A percentile compares a stretch with the other conserved stretches of the same genome.
Evolutionary conservation across 139 green algal genomes (phyloP).

Genomic region (Closterium sp.): DNA sequence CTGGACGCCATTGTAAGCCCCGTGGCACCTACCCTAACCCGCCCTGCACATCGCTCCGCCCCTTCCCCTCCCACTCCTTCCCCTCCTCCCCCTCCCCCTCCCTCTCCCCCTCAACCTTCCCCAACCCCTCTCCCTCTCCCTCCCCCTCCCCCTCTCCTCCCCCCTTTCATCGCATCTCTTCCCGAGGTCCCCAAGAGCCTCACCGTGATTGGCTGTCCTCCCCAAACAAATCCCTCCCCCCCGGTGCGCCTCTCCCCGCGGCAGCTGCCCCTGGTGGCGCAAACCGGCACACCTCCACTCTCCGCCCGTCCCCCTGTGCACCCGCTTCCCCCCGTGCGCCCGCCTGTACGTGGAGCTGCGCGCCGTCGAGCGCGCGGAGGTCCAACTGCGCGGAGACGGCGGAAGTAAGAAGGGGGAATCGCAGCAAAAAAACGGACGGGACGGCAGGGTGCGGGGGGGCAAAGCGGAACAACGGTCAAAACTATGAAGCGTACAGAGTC

Average conservation of each 20-base stretch:
- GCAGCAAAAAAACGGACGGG: background rate
- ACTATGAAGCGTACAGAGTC: too few species aligned
- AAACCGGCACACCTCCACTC: background rate
- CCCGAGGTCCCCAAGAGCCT: background rate
- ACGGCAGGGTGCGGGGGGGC: background rate
- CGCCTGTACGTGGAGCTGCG: background rate
- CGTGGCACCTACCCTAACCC: too few species aligned
- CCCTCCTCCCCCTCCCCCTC: too few species aligned
- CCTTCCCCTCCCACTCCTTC: background rate
- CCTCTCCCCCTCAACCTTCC: too few species aligned
- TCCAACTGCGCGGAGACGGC: background rate
- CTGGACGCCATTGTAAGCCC: too few species aligned
- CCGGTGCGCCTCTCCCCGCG: background rate
- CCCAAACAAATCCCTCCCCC: background rate
- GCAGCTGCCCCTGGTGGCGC: background rate
- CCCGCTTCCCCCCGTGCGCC: too few species aligned
- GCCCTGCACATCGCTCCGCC: background rate
- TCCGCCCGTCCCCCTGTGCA: too few species aligned
- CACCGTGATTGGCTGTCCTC: background rate
- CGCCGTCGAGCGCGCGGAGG: background rate
- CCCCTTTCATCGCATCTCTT: too few species aligned
- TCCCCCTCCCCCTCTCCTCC: too few species aligned
- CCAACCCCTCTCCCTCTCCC: too few species aligned
- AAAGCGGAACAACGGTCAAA: too few species aligned
- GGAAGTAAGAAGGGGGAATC: background rate